Percentiles rank a stretch among this genome's conserved stretches.
Conservation (phyloP, 2,329 filamentous ascomycete genomes). For the Colletotrichum nymphaeae region DNA sequence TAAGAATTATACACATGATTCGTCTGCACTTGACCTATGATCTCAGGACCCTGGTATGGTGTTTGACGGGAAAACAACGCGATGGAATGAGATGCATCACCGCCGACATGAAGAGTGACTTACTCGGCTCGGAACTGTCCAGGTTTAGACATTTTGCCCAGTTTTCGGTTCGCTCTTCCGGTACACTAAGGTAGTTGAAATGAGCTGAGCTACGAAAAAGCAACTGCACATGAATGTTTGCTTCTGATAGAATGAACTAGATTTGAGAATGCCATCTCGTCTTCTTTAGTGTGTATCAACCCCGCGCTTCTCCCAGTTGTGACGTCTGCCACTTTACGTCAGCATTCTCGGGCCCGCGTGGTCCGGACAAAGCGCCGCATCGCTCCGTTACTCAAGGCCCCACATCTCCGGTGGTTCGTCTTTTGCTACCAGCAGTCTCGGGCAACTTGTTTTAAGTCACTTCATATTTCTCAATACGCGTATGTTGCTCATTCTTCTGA, state of each 20-base stretch:
- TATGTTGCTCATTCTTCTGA: neutral
- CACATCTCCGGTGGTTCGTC: neutral
- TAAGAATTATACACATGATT: neutral
- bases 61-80: neutral
- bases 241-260: neutral
- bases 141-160: conserved; percentile 23
- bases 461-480: neutral
- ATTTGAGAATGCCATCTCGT: neutral
- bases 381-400: neutral
- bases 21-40: neutral
- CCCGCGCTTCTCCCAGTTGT: neutral
- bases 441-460: neutral
- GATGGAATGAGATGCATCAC: neutral
- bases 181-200: neutral
- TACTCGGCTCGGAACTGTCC: conserved; percentile 33
- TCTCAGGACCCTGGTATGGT: neutral
- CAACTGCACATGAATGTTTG: neutral
- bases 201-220: neutral
- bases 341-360: neutral
- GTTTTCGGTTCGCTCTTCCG: neutral
- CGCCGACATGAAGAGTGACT: neutral
- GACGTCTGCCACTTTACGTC: neutral
- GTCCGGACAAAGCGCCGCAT: neutral
- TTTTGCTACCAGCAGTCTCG: neutral
- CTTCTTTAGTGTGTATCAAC: neutral